These are phyloP conservation scores for Cystobasidium slooffiae DNA, from an alignment of 1,284 basidiomycete genomes.

Conservation along the genomic window DNA sequence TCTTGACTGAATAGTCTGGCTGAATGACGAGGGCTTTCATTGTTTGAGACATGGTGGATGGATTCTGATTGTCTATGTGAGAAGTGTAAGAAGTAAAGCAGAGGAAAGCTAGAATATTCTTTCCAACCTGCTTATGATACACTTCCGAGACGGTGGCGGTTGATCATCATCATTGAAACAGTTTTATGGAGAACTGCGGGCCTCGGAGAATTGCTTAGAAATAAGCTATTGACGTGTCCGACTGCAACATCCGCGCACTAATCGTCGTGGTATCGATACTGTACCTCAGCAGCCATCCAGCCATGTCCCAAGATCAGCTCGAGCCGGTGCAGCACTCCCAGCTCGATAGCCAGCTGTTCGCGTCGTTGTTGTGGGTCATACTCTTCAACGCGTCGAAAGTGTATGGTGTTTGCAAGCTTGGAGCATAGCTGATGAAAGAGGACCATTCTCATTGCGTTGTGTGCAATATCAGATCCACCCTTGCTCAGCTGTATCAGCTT, in stretches of 20 bases:
- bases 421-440: neutral
- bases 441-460: neutral
- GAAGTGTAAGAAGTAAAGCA: neutral
- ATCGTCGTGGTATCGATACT: neutral
- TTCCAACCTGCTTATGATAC: neutral
- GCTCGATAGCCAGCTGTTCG: conserved; percentile 40
- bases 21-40: conserved; percentile 53
- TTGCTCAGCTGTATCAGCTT: conserved; percentile 36
- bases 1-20: conserved; percentile 45
- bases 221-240: neutral
- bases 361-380: conserved; percentile 35
- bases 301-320: neutral
- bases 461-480: conserved; percentile 8
- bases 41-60: conserved; percentile 46
- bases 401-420: neutral
- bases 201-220: neutral
- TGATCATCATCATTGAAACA: neutral
- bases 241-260: neutral
- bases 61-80: no score
- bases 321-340: conserved; percentile 1
- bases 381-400: neutral
- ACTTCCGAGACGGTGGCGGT: neutral
- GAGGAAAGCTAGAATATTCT: neutral
- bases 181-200: neutral
- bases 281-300: neutral